Evolutionary conservation across 371 early-diverging fungal genomes (phyloP), one percentile per base, ranked within the genome.

Genomic region (Nematocida sp.): DNA sequence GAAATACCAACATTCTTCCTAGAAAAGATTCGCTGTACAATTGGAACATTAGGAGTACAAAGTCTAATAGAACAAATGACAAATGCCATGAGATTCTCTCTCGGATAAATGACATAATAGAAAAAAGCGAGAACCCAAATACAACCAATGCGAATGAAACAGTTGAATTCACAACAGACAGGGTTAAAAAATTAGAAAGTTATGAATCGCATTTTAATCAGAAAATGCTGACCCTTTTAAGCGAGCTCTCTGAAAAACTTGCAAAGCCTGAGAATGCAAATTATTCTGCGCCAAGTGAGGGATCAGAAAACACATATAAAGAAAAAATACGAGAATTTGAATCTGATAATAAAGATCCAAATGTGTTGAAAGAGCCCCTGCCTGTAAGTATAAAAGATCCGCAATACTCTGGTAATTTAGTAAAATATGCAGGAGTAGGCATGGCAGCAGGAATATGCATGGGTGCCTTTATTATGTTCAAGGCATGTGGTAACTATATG

Each of bases 181-280:
- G 44, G 0, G 60, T 78, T 4, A 69, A 71, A 44, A 54, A 54
- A n/a, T 33, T 78, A 33, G 67, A 67, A 45, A 62, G 7, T 4
- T 78, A 78, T 42, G 80, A 78, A 42, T 40, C 54, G 7, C 13
- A 67, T 3, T 78, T 78, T 62, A 78, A 78, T 25, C 23, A 70
- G 39, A 67, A 67, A 42, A 70, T 78, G 71, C 58, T 78, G 33
- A 44, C 33, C 23, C 67, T 78, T 56, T 47, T 78, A 20, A 67
- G 39, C 9, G 80, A 78, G 61, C 72, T 78, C 4, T 60, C 58
- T 40, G 71, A 60, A 6, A 78, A 56, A 18, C 66, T 78, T 6
- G 64, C 64, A 42, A 70, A 25, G 11, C 46, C 52, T 0, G 7
- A 13, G 3, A 18, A 50, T 18, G 9, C 18, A 18, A 0, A 9